Evolutionary conservation across 108 stramenopile genomes (phyloP).

Genomic region (Nitzschia sp.): DNA sequence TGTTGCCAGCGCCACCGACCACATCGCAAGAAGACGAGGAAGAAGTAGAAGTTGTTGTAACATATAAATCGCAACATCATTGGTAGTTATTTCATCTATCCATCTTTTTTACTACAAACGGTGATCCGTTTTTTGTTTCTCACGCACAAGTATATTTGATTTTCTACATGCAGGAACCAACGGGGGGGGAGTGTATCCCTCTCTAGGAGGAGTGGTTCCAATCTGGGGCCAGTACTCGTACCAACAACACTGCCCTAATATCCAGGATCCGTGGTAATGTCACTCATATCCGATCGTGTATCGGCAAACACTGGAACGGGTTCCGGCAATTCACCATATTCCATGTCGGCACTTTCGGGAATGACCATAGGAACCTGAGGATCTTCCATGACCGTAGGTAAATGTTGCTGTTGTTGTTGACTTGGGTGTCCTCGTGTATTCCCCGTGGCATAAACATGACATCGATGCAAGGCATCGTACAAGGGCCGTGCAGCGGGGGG

Average conservation of each 20-base stretch:
- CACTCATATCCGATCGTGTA: slow-evolving; percentile 43
- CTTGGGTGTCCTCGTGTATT: slow-evolving; percentile 1
- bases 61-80: too few relatives aligned
- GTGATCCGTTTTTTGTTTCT: too few relatives aligned
- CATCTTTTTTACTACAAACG: too few relatives aligned
- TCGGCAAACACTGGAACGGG: slow-evolving; percentile 35
- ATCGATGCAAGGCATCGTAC: slow-evolving; percentile 83
- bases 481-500: slow-evolving; percentile 88
- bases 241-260: slow-evolving; percentile 12
- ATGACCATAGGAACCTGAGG: neutral
- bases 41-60: too few relatives aligned
- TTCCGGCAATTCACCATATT: slow-evolving; percentile 22
- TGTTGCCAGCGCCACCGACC: slow-evolving; percentile 12
- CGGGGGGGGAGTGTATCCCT: too few relatives aligned
- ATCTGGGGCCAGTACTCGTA: too few relatives aligned
- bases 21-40: too few relatives aligned
- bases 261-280: slow-evolving; percentile 44
- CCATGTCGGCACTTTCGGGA: slow-evolving; percentile 12
- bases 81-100: too few relatives aligned
- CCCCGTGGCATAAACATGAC: slow-evolving; percentile 70
- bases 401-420: slow-evolving; percentile 2
- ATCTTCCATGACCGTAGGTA: neutral
- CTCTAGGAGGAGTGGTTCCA: too few relatives aligned
- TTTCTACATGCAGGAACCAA: too few relatives aligned
- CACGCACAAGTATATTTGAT: too few relatives aligned